Conservation (phyloP, 23 red algal species). For the Gracilariopsis chorda region DNA sequence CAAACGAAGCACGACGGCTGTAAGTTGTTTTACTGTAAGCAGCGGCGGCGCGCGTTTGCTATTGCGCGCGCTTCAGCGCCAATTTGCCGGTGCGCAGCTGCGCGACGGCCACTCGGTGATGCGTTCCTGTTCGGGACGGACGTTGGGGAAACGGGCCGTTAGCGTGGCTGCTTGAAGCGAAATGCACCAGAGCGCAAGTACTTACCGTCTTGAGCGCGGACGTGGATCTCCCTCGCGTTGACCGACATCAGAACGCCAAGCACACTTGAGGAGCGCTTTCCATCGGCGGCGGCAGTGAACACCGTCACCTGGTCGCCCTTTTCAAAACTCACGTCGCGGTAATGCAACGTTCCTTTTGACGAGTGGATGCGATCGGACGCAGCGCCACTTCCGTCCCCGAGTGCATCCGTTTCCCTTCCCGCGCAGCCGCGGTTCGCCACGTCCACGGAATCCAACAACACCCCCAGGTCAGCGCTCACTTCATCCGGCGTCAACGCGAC, state of each 20-base stretch:
- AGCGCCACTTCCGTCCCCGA: neutral
- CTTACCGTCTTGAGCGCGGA: constrained; percentile 53
- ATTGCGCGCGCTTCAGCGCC: neutral
- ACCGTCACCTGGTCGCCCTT: constrained; percentile 59
- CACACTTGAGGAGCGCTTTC: neutral
- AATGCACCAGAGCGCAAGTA: neutral
- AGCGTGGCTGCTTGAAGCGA: neutral
- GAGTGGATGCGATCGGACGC: constrained; percentile 34
- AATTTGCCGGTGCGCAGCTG: constrained; percentile 51
- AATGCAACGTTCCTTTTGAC: constrained; percentile 58
- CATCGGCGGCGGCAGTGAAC: neutral
- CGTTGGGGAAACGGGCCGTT: neutral
- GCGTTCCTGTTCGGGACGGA: neutral
- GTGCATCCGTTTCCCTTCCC: neutral
- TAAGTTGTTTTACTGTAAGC: no score
- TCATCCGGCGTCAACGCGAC: constrained; percentile 64
- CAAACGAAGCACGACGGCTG: no score
- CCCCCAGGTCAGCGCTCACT: constrained; percentile 34
- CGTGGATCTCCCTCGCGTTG: constrained; percentile 49
- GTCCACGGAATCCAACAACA: neutral
- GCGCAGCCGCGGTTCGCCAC: neutral
- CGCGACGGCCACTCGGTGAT: constrained; percentile 43
- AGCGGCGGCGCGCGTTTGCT: no score
- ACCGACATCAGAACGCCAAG: constrained; percentile 31
- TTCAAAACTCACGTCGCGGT: constrained; percentile 45